A percentile compares a stretch with the other conserved stretches of the same genome.
Conservation (phyloP, 2,329 filamentous ascomycete genomes). For the Akanthomyces muscarius region DNA sequence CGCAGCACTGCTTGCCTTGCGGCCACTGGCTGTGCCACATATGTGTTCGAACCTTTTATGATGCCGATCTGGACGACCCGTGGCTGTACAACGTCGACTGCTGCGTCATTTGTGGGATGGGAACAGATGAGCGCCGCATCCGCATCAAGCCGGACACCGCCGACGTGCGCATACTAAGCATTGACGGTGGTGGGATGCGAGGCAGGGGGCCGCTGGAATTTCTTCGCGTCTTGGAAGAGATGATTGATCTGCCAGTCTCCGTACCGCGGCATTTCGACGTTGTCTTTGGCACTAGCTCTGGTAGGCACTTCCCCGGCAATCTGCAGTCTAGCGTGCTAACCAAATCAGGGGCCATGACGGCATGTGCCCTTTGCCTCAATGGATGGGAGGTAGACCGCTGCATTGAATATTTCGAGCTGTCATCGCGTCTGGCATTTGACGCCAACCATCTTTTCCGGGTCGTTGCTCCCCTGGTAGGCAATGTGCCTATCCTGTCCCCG, state of each 20-base stretch:
- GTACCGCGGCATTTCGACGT: slow-evolving; percentile 18
- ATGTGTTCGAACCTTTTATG: slow-evolving; percentile 13
- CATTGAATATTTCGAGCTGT: slow-evolving; percentile 16
- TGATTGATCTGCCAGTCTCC: slow-evolving; percentile 15
- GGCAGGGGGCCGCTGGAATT: slow-evolving; percentile 14
- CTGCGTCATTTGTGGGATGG: slow-evolving; percentile 14
- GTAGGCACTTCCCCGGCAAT: not conserved
- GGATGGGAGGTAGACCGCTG: slow-evolving; percentile 17
- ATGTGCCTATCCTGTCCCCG: slow-evolving; percentile 10
- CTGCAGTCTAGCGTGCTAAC: not conserved
- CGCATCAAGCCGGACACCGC: slow-evolving; percentile 16
- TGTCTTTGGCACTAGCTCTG: slow-evolving; percentile 18
- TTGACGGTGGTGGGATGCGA: slow-evolving; percentile 17
- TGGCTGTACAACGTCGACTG: slow-evolving; percentile 11
- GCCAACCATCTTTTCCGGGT: not conserved
- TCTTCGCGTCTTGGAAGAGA: slow-evolving; percentile 14
- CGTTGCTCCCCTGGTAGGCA: slow-evolving; percentile 6
- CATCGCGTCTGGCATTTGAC: slow-evolving; percentile 12
- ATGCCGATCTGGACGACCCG: slow-evolving; percentile 3
- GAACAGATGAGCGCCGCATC: not conserved
- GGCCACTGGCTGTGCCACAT: slow-evolving; percentile 14
- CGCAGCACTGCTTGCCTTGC: slow-evolving; percentile 15
- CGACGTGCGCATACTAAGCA: slow-evolving; percentile 13
- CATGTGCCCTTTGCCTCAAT: slow-evolving; percentile 18
- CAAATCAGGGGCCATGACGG: slow-evolving; percentile 16